Conservation (phyloP, 805 yeast genomes). For the Clavispora fructus region DNA sequence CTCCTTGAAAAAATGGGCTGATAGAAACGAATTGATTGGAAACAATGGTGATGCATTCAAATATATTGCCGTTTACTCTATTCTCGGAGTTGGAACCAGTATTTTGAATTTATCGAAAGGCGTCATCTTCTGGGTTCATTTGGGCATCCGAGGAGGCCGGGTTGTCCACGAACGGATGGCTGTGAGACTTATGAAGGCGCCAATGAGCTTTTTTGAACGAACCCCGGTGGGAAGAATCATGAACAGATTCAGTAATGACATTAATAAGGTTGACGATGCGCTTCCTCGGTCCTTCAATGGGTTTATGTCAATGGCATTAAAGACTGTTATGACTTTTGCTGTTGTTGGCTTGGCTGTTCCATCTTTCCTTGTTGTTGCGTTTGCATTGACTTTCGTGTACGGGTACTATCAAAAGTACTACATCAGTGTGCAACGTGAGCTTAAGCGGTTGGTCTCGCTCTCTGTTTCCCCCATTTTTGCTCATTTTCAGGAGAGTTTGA, state of each 20-base stretch:
- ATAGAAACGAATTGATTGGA: slow-evolving; percentile 38
- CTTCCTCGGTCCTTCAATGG: slow-evolving; percentile 51
- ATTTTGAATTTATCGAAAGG: slow-evolving; percentile 42
- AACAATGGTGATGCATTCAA: slow-evolving; percentile 37
- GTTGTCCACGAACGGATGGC: slow-evolving; percentile 56
- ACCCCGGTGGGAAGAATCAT: slow-evolving; percentile 65
- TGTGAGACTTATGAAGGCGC: slow-evolving; percentile 46
- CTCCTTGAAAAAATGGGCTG: slow-evolving; percentile 71
- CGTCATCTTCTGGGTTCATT: slow-evolving; percentile 44
- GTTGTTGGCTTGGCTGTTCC: slow-evolving; percentile 56
- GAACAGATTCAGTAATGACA: slow-evolving; percentile 62
- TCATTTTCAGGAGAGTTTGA: slow-evolving; percentile 74
- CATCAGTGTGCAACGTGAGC: slow-evolving; percentile 66
- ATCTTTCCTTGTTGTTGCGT: slow-evolving; percentile 43
- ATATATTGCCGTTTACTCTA: slow-evolving; percentile 51
- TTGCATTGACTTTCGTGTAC: slow-evolving; percentile 50
- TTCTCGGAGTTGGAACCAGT: slow-evolving; percentile 51
- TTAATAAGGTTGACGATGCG: slow-evolving; percentile 49
- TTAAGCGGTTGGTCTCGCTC: slow-evolving; percentile 66
- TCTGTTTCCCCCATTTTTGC: slow-evolving; percentile 76
- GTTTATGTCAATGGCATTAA: slow-evolving; percentile 41
- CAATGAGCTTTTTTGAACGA: slow-evolving; percentile 65
- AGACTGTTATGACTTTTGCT: slow-evolving; percentile 44
- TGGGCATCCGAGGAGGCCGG: slow-evolving; percentile 54
- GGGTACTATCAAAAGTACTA: slow-evolving; percentile 67